Conservation (phyloP, 192 early-diverging fungal genomes). For the Umbelopsis vinacea region DNA sequence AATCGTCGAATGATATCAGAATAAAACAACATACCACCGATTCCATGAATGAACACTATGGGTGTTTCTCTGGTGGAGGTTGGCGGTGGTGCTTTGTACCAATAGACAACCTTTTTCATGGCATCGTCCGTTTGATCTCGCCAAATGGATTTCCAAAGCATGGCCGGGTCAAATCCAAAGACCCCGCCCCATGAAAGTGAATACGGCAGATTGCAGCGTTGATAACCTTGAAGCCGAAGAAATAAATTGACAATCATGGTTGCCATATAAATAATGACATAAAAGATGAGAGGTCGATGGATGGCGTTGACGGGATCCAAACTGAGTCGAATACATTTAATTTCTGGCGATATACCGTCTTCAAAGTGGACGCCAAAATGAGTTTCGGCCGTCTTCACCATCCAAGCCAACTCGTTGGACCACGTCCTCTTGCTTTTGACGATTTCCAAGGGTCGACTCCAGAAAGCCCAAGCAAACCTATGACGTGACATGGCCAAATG, state of each 20-base stretch:
- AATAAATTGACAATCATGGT: constrained; percentile 32
- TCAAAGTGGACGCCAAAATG: constrained; percentile 45
- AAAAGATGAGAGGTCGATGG: constrained; percentile 63
- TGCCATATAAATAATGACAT: constrained; percentile 42
- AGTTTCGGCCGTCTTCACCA: constrained; percentile 42
- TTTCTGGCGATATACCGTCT: constrained; percentile 43
- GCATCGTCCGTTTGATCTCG: background rate
- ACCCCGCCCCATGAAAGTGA: constrained; percentile 24
- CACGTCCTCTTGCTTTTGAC: constrained; percentile 35
- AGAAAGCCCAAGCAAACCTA: constrained; percentile 63
- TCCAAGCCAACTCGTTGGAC: constrained; percentile 47
- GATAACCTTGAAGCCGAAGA: background rate
- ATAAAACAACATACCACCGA: constrained; percentile 66
- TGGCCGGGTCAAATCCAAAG: constrained; percentile 5
- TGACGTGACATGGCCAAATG: constrained; percentile 9
- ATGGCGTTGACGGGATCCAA: constrained; percentile 59
- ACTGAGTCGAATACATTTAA: constrained; percentile 58
- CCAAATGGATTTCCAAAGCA: background rate
- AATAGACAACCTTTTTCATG: constrained; percentile 37
- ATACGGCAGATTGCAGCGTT: background rate
- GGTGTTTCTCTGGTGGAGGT: constrained; percentile 47
- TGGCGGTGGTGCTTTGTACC: constrained; percentile 40
- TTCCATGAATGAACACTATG: constrained; percentile 72
- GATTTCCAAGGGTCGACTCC: constrained; percentile 42
- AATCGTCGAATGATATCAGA: constrained; percentile 53